Evolutionary conservation across 352 stramenopile genomes (phyloP).

Genomic region (Pilasporangium apinafurcum): DNA sequence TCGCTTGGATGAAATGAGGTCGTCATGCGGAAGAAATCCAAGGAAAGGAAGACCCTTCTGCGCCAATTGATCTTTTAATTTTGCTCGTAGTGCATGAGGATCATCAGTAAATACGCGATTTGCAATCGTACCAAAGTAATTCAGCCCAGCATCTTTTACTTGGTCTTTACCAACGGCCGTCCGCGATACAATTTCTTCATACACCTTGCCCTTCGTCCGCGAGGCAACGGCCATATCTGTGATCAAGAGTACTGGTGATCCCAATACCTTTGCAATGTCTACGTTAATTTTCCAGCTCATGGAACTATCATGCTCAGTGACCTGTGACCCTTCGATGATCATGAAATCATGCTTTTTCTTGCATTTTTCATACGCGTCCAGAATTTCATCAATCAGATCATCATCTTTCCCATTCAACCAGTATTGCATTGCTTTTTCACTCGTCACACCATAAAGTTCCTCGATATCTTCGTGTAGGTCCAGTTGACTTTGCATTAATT

Average conservation of each 20-base stretch:
- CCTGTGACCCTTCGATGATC: conserved; percentile 71
- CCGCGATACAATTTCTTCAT: conserved; percentile 52
- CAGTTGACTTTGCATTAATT: conserved; percentile 59
- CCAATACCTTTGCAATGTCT: conserved; percentile 68
- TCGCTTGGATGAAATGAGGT: conserved; percentile 69
- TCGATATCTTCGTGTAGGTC: conserved; percentile 32
- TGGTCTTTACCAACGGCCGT: conserved; percentile 52
- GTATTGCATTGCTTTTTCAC: conserved; percentile 35
- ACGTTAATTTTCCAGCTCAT: conserved; percentile 81
- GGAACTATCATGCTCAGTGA: conserved; percentile 57
- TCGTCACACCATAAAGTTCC: conserved; percentile 55
- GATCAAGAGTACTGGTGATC: conserved; percentile 51
- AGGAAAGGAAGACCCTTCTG: conserved; percentile 49
- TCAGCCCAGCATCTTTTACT: conserved; percentile 45
- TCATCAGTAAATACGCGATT: conserved; percentile 53
- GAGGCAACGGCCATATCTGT: conserved; percentile 37
- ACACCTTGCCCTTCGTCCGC: conserved; percentile 18
- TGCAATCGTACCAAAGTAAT: conserved; percentile 67
- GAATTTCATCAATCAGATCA: conserved; percentile 62
- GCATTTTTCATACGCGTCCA: conserved; percentile 49
- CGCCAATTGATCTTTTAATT: conserved; percentile 21
- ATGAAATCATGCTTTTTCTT: conserved; percentile 72
- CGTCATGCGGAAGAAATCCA: conserved; percentile 57
- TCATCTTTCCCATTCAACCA: conserved; percentile 57
- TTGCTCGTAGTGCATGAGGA: conserved; percentile 21